Conservation (phyloP, 768 basidiomycete species). For the Gymnopilus dilepis region DNA sequence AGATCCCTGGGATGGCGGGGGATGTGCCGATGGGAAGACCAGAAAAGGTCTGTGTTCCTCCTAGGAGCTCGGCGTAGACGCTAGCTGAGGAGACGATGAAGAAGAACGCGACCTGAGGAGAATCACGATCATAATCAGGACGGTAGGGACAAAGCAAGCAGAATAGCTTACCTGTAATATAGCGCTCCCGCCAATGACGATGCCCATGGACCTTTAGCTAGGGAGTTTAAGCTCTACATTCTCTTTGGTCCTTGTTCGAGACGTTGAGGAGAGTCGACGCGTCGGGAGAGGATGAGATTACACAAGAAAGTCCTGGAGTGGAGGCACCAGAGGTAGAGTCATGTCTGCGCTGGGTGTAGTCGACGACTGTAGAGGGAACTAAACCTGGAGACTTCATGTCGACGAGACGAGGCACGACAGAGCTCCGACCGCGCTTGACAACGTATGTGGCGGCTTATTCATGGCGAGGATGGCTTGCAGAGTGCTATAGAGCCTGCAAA, state of each 20-base stretch:
- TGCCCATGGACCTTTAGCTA: constrained; percentile 28
- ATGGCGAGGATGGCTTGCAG: too few relatives aligned
- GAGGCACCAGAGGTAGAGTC: not conserved
- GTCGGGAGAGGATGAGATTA: constrained; percentile 14
- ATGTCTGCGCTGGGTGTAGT: constrained; percentile 19
- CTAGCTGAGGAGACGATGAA: constrained; percentile 71
- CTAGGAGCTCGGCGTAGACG: constrained; percentile 63
- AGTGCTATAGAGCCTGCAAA: too few relatives aligned
- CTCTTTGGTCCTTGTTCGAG: constrained; percentile 6
- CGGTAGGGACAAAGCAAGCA: not conserved
- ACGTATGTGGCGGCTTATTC: too few relatives aligned
- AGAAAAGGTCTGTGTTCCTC: constrained; percentile 73
- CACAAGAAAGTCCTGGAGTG: too few relatives aligned
- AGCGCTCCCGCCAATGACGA: constrained; percentile 34
- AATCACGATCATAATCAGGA: not conserved
- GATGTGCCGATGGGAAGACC: constrained; percentile 74
- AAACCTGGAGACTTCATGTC: too few relatives aligned
- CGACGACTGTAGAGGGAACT: constrained; percentile 23
- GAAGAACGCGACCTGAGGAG: constrained; percentile 64
- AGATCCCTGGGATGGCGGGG: constrained; percentile 61
- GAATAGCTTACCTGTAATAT: constrained; percentile 32
- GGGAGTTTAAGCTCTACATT: constrained; percentile 36
- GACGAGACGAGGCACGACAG: too few relatives aligned
- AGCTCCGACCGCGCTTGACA: too few relatives aligned
- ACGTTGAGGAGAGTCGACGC: constrained; percentile 14